Conservation (phyloP, 257 asterid species). For the Sherardia arvensis region DNA sequence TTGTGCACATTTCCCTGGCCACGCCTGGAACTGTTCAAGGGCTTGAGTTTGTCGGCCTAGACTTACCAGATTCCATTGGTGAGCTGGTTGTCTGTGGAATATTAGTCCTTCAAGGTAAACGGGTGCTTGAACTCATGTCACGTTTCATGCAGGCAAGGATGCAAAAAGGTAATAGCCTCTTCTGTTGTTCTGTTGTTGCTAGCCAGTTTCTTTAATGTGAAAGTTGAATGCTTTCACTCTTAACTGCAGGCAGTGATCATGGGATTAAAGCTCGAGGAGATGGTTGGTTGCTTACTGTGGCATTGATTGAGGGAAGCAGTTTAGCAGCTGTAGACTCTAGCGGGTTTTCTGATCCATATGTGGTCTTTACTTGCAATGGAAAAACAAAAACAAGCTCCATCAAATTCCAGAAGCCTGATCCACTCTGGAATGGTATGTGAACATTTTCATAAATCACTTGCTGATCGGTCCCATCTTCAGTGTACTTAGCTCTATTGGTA, state of each 20-base stretch:
- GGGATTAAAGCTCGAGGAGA: conserved; percentile 94
- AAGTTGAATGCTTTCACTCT: not conserved
- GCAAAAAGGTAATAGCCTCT: conserved; percentile 50
- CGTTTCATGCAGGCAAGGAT: conserved; percentile 91
- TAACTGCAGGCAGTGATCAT: conserved; percentile 70
- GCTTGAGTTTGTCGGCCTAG: conserved; percentile 92
- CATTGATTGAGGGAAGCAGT: conserved; percentile 75
- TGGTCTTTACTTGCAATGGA: conserved; percentile 93
- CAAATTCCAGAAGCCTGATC: conserved; percentile 79
- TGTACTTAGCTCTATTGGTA: conserved; percentile 15
- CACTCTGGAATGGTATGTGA: conserved; percentile 75
- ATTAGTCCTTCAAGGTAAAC: conserved; percentile 83
- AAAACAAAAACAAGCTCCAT: conserved; percentile 83
- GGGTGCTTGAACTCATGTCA: conserved; percentile 67
- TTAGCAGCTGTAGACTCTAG: conserved; percentile 86
- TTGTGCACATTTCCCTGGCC: conserved; percentile 62
- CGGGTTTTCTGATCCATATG: conserved; percentile 93
- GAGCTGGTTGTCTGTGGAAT: conserved; percentile 81
- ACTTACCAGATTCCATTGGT: conserved; percentile 95
- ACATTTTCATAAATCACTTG: not conserved
- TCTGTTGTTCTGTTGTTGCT: not conserved
- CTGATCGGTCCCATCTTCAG: not conserved
- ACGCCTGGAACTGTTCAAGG: conserved; percentile 76
- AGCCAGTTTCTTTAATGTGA: not conserved
- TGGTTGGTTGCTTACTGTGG: conserved; percentile 97